phyloP scores from a whole-genome alignment of 2,329 filamentous ascomycete species.

The Sporothrix pallida region DNA sequence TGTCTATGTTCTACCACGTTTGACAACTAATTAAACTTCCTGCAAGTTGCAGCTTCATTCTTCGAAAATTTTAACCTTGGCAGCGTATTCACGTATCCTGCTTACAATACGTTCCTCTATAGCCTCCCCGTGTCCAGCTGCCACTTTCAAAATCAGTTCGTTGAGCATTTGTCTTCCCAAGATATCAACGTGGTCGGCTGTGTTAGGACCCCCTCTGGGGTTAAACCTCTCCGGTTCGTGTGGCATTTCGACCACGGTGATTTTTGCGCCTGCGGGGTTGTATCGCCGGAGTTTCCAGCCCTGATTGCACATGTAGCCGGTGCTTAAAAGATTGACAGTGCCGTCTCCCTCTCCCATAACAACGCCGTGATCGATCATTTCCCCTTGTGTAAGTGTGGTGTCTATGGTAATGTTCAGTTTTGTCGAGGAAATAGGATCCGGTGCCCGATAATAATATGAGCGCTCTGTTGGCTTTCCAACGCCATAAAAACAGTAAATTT shows the following conservation, averaged over 20 bases:
- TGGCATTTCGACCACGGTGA: slow-evolving; percentile 93
- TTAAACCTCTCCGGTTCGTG: slow-evolving; percentile 94
- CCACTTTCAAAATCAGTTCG: slow-evolving; percentile 85
- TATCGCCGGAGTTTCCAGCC: slow-evolving; percentile 94
- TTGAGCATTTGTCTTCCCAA: slow-evolving; percentile 87
- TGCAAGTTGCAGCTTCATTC: slow-evolving; percentile 48
- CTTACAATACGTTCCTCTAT: slow-evolving; percentile 81
- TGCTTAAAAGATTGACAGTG: slow-evolving; percentile 89
- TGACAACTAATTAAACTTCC: background rate
- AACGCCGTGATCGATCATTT: slow-evolving; percentile 79
- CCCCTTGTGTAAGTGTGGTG: slow-evolving; percentile 63
- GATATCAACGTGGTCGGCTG: slow-evolving; percentile 95
- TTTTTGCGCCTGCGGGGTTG: slow-evolving; percentile 80
- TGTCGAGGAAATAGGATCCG: slow-evolving; percentile 68
- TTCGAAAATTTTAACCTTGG: slow-evolving; percentile 81
- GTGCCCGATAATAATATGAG: slow-evolving; percentile 82
- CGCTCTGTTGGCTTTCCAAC: slow-evolving; percentile 93
- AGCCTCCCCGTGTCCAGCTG: slow-evolving; percentile 79
- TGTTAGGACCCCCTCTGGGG: slow-evolving; percentile 72
- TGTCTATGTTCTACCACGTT: background rate
- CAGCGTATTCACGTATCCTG: slow-evolving; percentile 81
- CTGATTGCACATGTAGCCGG: slow-evolving; percentile 95
- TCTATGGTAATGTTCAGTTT: slow-evolving; percentile 77
- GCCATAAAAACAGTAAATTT: slow-evolving; percentile 97
- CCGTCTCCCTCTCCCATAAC: slow-evolving; percentile 95